Conservation (phyloP, 1,284 basidiomycete species). For the Cryptococcus sp. region DNA sequence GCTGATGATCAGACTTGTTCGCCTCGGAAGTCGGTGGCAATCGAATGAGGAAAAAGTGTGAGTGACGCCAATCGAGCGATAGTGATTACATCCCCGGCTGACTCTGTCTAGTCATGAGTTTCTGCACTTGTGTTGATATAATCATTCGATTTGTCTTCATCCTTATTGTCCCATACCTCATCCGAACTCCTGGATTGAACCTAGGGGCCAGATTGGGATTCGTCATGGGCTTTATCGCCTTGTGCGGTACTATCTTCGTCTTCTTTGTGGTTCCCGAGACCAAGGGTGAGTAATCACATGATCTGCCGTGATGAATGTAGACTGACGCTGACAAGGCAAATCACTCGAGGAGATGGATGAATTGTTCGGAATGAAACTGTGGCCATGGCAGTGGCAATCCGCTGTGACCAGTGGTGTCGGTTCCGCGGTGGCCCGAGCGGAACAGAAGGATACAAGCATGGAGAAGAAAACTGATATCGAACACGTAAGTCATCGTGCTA, state of each 20-base stretch:
- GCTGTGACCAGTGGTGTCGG: conserved; percentile 6
- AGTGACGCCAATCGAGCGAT: too few relatives aligned
- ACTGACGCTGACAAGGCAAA: conserved; percentile 6
- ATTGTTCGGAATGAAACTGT: conserved; percentile 14
- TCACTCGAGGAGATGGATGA: conserved; percentile 24
- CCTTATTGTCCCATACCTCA: conserved; percentile 9
- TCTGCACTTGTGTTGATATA: conserved; percentile 11
- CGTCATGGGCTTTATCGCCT: conserved; percentile 9
- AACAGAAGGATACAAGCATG: background rate
- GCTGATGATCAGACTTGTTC: conserved; percentile 6
- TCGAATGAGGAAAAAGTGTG: conserved; percentile 17
- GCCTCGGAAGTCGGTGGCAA: conserved; percentile 18
- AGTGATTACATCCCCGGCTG: too few relatives aligned
- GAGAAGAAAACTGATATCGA: background rate
- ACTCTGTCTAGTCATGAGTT: conserved; percentile 7
- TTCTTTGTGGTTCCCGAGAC: conserved; percentile 25
- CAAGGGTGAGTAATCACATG: background rate
- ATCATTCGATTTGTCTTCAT: conserved; percentile 4
- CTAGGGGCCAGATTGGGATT: conserved; percentile 14
- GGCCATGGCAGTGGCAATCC: conserved; percentile 7
- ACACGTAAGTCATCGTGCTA: background rate
- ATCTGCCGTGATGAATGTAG: background rate
- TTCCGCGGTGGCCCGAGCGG: background rate
- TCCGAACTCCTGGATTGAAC: conserved; percentile 2
- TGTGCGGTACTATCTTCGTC: conserved; percentile 13